Evolutionary conservation across 2,329 filamentous ascomycete species (phyloP), one percentile per base, ranked within the genome.

Genomic region (Neonectria faginata): DNA sequence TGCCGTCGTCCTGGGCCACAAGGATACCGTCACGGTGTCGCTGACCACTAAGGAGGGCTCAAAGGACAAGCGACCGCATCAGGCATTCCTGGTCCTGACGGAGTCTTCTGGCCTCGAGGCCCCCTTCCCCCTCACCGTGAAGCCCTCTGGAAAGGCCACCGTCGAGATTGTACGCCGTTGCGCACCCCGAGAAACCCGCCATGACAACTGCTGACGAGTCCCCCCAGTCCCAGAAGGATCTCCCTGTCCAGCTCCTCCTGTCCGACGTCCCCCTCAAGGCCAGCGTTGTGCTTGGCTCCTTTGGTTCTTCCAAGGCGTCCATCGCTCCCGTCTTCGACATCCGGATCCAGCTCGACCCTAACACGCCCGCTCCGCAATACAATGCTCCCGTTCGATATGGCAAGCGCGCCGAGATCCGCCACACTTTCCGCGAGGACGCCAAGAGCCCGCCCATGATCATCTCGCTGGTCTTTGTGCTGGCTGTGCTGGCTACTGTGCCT

Each of bases 1-100:
- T 54, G 80, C 89, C 12, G 77, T 97, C 45, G 79, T 84, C 11
- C 83, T 98, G 67, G 88, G 89, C 67, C 80, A 85, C 58, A 79
- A 87, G 58, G 94, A 97, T 76, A 89, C 89, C 45, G 84, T 98
- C 75, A 97, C 96, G 83, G 82, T 99, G 70, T 81, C 89, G 70
- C 82, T 99, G 74, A 97, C 93, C 36, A 87, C 93, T 9, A 91
- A 91, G 77, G 93, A 97, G 75, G 90, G 88, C 76, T 89, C 89
- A 80, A 90, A 89, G 72, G 86, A 88, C 51, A 95, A 94, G 85
- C 89, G 92, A 70, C 93, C 96, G 72, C 96, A 99, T 80, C 96
- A 99, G 81, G 94, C 94, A 6, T 97, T 97, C 83, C 85, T 99
- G 58, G 85, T 96, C 16, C 81, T 99, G 62, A 90, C 88, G 73